A percentile compares a stretch with the other conserved stretches of the same genome.
These are phyloP conservation scores for Pogostemon cablin DNA, from an alignment of 257 asterid genomes.

Conservation along the genomic window DNA sequence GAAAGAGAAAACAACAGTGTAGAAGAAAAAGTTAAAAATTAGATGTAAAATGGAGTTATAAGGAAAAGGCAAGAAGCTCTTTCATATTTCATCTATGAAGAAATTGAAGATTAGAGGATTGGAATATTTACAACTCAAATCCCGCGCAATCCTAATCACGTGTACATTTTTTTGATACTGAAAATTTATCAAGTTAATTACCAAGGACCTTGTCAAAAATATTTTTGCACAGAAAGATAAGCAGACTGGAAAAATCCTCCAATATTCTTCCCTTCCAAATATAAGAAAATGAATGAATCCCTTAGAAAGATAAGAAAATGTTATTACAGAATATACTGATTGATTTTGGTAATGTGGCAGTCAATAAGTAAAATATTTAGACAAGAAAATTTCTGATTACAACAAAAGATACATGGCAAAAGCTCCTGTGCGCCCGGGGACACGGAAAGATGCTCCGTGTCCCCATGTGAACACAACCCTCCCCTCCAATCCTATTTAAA, in stretches of 20 bases:
- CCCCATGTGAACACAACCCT: no score
- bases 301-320: constrained; percentile 45
- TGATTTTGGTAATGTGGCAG: not conserved
- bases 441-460: no score
- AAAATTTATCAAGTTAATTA: constrained; percentile 36
- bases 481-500: no score
- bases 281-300: constrained; percentile 96
- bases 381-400: constrained; percentile 7
- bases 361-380: constrained; percentile 11
- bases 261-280: constrained; percentile 88
- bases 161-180: not conserved
- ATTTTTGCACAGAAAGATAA: constrained; percentile 82
- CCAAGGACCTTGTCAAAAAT: constrained; percentile 95
- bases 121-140: constrained; percentile 26
- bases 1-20: not conserved
- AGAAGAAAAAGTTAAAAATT: not conserved
- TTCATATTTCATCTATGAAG: constrained; percentile 14
- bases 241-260: constrained; percentile 97
- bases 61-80: constrained; percentile 11
- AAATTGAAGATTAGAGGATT: constrained; percentile 24
- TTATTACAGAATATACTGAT: constrained; percentile 23
- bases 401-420: constrained; percentile 12
- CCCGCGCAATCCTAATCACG: constrained; percentile 17
- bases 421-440: no score
- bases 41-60: not conserved